These are phyloP conservation scores for Calonectria naviculata DNA, from an alignment of 2,329 filamentous ascomycete species.

Conservation along the genomic window DNA sequence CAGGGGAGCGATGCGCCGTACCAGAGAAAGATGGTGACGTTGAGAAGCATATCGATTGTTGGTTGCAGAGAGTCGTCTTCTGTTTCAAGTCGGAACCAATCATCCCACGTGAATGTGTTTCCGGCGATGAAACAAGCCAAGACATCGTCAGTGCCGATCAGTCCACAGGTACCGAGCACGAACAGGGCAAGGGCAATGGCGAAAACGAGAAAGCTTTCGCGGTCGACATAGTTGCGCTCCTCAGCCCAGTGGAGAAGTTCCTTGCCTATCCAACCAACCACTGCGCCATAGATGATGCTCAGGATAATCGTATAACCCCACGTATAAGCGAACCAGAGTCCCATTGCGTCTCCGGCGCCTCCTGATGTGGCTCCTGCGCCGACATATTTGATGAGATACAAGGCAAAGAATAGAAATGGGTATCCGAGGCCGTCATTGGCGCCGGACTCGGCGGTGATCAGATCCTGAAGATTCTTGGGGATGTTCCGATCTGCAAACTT, in stretches of 20 bases:
- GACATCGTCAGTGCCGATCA: conserved; percentile 90
- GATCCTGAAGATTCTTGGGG: conserved; percentile 82
- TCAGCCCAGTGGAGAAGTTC: conserved; percentile 87
- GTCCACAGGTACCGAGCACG: conserved; percentile 85
- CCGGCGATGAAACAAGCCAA: conserved; percentile 93
- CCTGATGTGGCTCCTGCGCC: conserved; percentile 69
- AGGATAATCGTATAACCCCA: conserved; percentile 86
- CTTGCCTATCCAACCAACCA: conserved; percentile 84
- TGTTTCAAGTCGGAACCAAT: conserved; percentile 93
- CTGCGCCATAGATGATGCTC: conserved; percentile 80
- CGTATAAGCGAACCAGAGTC: conserved; percentile 86
- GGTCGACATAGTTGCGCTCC: conserved; percentile 82
- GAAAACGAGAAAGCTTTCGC: conserved; percentile 89
- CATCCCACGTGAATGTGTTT: conserved; percentile 91
- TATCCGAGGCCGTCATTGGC: conserved; percentile 92
- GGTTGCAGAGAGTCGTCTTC: conserved; percentile 93
- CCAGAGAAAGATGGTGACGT: conserved; percentile 91
- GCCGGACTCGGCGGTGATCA: conserved; percentile 85
- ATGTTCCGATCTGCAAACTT: conserved; percentile 94
- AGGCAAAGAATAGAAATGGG: conserved; percentile 85
- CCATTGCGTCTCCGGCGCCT: conserved; percentile 75
- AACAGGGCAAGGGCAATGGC: conserved; percentile 88
- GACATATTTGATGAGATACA: conserved; percentile 85
- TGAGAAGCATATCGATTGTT: conserved; percentile 94
- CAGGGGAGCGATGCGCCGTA: conserved; percentile 89